These are phyloP conservation scores for Remersonia thermophila DNA, from an alignment of 2,329 filamentous ascomycete species.

Conservation along the genomic window DNA sequence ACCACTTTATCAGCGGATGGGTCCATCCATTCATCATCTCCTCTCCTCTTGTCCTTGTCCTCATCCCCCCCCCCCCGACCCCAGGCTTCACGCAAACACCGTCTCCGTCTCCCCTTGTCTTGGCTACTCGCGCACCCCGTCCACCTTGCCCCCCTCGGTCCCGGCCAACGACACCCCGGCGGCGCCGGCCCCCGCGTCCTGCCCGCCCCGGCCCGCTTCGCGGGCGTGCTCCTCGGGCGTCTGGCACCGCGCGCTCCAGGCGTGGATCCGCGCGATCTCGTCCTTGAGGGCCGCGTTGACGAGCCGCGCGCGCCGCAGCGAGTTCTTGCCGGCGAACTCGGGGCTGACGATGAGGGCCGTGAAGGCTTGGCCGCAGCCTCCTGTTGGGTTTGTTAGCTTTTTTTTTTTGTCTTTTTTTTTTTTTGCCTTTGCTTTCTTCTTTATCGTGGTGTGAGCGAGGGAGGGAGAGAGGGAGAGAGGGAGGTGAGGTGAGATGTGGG, in stretches of 20 bases:
- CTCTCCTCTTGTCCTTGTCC: not conserved
- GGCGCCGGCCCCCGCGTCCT: slow-evolving; percentile 23
- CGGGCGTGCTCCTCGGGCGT: slow-evolving; percentile 84
- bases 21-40: too few species aligned
- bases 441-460: not conserved
- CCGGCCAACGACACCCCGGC: slow-evolving; percentile 21
- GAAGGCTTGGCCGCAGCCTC: slow-evolving; percentile 51
- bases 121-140: not conserved
- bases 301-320: slow-evolving; percentile 72
- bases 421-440: not conserved
- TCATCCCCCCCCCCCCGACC: not conserved
- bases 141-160: slow-evolving; percentile 10
- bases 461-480: not conserved
- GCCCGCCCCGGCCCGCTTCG: too few species aligned
- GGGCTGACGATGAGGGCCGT: slow-evolving; percentile 50
- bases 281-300: slow-evolving; percentile 74
- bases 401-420: not conserved
- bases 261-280: slow-evolving; percentile 84
- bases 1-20: too few species aligned
- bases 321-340: slow-evolving; percentile 57
- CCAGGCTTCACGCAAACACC: not conserved
- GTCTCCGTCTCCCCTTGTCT: not conserved
- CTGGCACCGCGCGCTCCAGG: slow-evolving; percentile 89
- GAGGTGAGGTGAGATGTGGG: too few species aligned
- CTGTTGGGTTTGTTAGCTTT: slow-evolving; percentile 21